Base-by-base conservation (phyloP, 202 grass and related monocot genomes). In the Digitaria exilis region DNA sequence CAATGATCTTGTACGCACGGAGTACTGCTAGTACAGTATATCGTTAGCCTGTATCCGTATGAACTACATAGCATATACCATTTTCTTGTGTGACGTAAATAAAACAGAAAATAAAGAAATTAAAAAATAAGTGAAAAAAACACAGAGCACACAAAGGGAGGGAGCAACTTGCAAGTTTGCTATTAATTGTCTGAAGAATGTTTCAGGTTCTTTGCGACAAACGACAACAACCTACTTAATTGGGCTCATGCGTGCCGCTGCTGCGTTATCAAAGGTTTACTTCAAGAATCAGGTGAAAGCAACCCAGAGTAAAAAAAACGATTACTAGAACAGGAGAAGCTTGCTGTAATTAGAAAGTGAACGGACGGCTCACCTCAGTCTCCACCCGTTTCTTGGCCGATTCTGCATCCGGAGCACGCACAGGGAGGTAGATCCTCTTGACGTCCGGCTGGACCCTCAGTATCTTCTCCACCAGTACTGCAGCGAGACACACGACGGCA, bases 381-480 rank as follows among this genome's bases (percentile, higher is more conserved):
- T 94, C 48, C 19, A 95, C 43, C 19, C 93, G 71, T 61, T 80
- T 76, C 65, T 86, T 92, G 2, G 93, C 93, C 16, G 90, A 70
- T 0, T 48, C 82, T 1, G 78, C 62, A 2, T 95, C 82, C 4
- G 68, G 56, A 0, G 89, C 93, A 25, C 93, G 80, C 22, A 95
- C 93, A 22, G 84, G 82, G 41, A 95, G 87, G 76, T 86, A 92
- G 57, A 95, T 88, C 82, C 71, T 90, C 93, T 76, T 90, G 16
- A 95, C 93, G 34, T 90, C 87, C 61, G 93, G 93, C 79, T 95
- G 85, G 57, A 92, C 87, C 69, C 93, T 78, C 73, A 95, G 82
- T 71, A 92, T 90, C 88, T 95, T 95, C 80, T 95, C 93, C 90
- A 95, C 79, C 6, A 95, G 80, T 21, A 95, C 93, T 95, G 76